Conservation (phyloP, 768 basidiomycete genomes). For the Hortiboletus flavorubellus region DNA sequence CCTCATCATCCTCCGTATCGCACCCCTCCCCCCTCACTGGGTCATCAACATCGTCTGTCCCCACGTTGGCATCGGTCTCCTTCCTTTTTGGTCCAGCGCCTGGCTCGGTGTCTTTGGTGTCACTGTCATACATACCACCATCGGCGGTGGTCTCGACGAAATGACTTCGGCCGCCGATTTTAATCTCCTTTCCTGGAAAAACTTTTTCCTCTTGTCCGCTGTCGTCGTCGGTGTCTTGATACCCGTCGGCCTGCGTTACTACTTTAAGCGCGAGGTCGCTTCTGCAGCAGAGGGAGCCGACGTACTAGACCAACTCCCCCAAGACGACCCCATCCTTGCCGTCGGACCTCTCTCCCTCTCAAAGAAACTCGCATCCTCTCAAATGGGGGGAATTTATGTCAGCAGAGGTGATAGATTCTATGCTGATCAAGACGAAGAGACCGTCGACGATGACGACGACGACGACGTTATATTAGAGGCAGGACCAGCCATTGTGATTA, state of each 20-base stretch:
- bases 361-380: slow-evolving; percentile 38
- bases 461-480: slow-evolving; percentile 73
- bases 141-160: slow-evolving; percentile 88
- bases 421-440: slow-evolving; percentile 50
- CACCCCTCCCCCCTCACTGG: slow-evolving; percentile 96
- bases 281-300: slow-evolving; percentile 35
- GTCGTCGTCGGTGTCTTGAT: slow-evolving; percentile 91
- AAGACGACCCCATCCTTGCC: slow-evolving; percentile 51
- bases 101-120: slow-evolving; percentile 90
- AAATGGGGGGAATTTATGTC: slow-evolving; percentile 32
- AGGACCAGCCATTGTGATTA: slow-evolving; percentile 58
- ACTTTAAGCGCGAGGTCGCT: slow-evolving; percentile 65
- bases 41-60: slow-evolving; percentile 91
- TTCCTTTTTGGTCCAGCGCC: slow-evolving; percentile 87
- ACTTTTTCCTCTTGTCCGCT: slow-evolving; percentile 81
- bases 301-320: slow-evolving; percentile 32
- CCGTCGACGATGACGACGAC: slow-evolving; percentile 57
- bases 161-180: slow-evolving; percentile 96
- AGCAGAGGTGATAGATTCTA: slow-evolving; percentile 38
- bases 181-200: slow-evolving; percentile 87
- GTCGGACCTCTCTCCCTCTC: slow-evolving; percentile 49
- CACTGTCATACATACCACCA: slow-evolving; percentile 91
- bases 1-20: slow-evolving; percentile 91
- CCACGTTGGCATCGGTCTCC: slow-evolving; percentile 82
- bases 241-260: slow-evolving; percentile 84